These are phyloP conservation scores for Dothiorella sarmentorum DNA, from an alignment of 2,329 filamentous ascomycete genomes.

Conservation along the genomic window DNA sequence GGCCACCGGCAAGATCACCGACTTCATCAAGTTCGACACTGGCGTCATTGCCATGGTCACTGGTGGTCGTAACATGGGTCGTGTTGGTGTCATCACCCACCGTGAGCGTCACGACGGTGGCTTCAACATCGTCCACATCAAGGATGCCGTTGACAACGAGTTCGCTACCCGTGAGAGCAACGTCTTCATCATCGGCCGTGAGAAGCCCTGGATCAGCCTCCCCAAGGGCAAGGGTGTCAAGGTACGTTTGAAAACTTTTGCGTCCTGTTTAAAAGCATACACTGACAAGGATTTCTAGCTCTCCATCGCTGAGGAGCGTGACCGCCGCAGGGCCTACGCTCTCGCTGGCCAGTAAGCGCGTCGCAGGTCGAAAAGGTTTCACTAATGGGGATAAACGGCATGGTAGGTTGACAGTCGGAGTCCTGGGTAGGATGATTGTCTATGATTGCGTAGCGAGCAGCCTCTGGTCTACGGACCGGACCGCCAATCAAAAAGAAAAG, in stretches of 20 bases:
- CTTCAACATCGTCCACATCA: constrained; percentile 99
- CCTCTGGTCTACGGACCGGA: constrained; percentile 16
- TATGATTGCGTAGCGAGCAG: constrained; percentile 10
- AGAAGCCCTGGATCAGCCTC: constrained; percentile 99
- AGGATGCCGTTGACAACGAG: constrained; percentile 99
- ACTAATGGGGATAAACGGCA: background rate
- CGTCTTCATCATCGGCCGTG: constrained; percentile 97
- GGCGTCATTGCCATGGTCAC: constrained; percentile 98
- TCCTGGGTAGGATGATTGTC: constrained; percentile 10
- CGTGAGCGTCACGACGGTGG: constrained; percentile 99
- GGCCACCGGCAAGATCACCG: constrained; percentile 92
- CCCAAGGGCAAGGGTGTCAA: constrained; percentile 99
- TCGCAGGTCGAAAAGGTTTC: background rate
- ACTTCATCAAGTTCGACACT: constrained; percentile 99
- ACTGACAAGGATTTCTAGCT: constrained; percentile 52
- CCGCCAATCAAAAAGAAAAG: constrained; percentile 5
- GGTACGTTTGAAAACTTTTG: constrained; percentile 36
- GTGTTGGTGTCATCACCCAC: constrained; percentile 99
- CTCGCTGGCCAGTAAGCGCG: constrained; percentile 50
- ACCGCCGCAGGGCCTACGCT: constrained; percentile 80
- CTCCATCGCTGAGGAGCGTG: constrained; percentile 97
- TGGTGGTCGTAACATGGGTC: constrained; percentile 99
- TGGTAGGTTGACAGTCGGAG: constrained; percentile 16
- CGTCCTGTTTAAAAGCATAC: background rate
- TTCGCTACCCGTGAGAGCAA: constrained; percentile 99